A percentile compares a stretch with the other conserved stretches of the same genome.
These are phyloP conservation scores for Tetrastigma voinierianum DNA, from an alignment of 164 flowering plant genomes.

Conservation along the genomic window DNA sequence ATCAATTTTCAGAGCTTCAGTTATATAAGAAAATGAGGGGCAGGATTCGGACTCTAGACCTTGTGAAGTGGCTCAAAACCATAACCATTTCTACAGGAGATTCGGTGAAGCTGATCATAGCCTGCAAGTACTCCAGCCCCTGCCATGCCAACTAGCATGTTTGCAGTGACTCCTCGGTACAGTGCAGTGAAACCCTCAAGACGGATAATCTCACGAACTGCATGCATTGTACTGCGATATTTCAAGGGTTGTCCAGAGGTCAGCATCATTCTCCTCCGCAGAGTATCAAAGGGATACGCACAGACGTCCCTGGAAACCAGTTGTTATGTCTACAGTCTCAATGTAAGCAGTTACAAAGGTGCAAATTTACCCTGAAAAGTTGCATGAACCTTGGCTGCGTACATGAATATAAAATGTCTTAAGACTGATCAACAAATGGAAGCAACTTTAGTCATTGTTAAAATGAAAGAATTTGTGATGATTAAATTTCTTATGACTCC, in stretches of 20 bases:
- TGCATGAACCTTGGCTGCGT: neutral
- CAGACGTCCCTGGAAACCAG: slow-evolving; percentile 82
- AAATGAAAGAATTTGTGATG: no score
- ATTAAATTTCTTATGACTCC: no score
- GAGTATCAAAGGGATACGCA: slow-evolving; percentile 94
- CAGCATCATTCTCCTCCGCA: slow-evolving; percentile 95
- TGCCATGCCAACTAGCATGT: slow-evolving; percentile 90
- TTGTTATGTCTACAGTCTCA: slow-evolving; percentile 95
- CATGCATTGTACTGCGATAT: slow-evolving; percentile 67
- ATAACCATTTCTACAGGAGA: slow-evolving; percentile 48
- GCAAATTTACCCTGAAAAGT: slow-evolving; percentile 76
- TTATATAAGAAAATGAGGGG: no score
- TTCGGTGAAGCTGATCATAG: slow-evolving; percentile 70
- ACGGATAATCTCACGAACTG: slow-evolving; percentile 68
- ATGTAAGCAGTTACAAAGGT: slow-evolving; percentile 72
- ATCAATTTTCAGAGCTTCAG: no score
- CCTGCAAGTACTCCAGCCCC: slow-evolving; percentile 98
- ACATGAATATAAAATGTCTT: neutral
- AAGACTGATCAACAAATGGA: no score
- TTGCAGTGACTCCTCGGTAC: slow-evolving; percentile 82
- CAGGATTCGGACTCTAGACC: slow-evolving; percentile 22
- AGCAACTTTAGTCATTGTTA: no score
- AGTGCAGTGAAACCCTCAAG: slow-evolving; percentile 73
- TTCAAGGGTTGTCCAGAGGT: slow-evolving; percentile 89
- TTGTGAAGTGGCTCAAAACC: slow-evolving; percentile 37